These are phyloP conservation scores for Mycena venus DNA, from an alignment of 768 basidiomycete genomes.

Conservation along the genomic window DNA sequence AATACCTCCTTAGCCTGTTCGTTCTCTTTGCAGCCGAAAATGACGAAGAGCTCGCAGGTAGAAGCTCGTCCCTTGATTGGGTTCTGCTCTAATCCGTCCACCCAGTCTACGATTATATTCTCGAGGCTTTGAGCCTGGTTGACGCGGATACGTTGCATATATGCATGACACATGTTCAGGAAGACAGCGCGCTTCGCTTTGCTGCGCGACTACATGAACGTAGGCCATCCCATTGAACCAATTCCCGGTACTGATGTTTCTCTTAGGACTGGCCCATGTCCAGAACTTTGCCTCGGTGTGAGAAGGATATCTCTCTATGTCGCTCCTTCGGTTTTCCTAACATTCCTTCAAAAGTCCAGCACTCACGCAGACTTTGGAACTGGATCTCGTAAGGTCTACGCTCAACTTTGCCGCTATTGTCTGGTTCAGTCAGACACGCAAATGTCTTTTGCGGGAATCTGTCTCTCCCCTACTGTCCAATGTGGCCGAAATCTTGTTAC, in stretches of 20 bases:
- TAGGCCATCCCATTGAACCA: slow-evolving; percentile 23
- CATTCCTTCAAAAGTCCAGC: slow-evolving; percentile 3
- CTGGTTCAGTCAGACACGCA: slow-evolving; percentile 43
- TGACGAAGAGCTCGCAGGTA: slow-evolving; percentile 39
- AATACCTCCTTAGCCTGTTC: slow-evolving; percentile 46
- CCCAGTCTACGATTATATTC: slow-evolving; percentile 47
- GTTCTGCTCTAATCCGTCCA: background rate
- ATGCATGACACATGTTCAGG: slow-evolving; percentile 35
- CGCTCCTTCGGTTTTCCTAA: background rate
- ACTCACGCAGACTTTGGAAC: background rate
- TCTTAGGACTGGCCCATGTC: background rate
- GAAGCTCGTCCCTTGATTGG: slow-evolving; percentile 1
- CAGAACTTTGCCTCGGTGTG: background rate
- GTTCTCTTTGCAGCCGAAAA: slow-evolving; percentile 36
- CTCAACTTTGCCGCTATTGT: slow-evolving; percentile 51
- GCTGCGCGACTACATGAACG: slow-evolving; percentile 48
- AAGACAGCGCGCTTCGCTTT: slow-evolving; percentile 41
- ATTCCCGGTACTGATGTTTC: background rate
- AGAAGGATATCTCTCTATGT: background rate
- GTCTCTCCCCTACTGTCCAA: slow-evolving; percentile 38
- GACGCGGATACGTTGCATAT: slow-evolving; percentile 28
- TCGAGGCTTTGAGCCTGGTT: slow-evolving; percentile 48
- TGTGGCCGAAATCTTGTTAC: slow-evolving; percentile 35
- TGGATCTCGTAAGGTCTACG: slow-evolving; percentile 38
- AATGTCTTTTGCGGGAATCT: slow-evolving; percentile 34